Evolutionary conservation across 225 moss, liverwort and hornwort species (phyloP).

Genomic region (Physcomitrellopsis africana): DNA sequence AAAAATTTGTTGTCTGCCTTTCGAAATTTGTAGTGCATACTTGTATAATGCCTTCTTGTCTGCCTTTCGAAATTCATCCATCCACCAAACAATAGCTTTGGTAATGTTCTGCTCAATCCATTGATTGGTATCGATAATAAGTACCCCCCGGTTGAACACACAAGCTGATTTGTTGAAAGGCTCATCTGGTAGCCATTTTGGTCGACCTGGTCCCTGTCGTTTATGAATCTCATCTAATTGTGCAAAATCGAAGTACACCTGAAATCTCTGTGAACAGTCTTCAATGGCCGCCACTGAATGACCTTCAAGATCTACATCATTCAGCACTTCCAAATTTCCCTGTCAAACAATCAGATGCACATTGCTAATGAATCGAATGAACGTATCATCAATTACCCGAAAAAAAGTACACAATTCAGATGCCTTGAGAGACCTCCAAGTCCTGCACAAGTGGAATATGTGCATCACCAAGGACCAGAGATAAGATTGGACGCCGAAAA

Average conservation of each 20-base stretch:
- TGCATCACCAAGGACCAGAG: neutral
- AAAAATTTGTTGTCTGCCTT: constrained; percentile 45
- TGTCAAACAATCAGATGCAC: constrained; percentile 32
- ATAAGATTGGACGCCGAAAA: neutral
- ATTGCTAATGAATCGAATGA: constrained; percentile 1
- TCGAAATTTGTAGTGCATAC: constrained; percentile 46
- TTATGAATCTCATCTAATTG: constrained; percentile 67
- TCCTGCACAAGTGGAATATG: neutral
- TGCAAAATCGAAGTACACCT: constrained; percentile 77
- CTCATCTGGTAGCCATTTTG: constrained; percentile 62
- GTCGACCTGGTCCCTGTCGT: constrained; percentile 42
- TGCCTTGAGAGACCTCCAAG: too few relatives aligned
- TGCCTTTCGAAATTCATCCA: constrained; percentile 72
- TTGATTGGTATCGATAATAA: constrained; percentile 66
- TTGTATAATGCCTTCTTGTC: constrained; percentile 37
- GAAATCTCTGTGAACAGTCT: constrained; percentile 86
- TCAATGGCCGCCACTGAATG: constrained; percentile 82
- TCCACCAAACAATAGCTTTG: constrained; percentile 87
- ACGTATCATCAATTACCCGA: neutral
- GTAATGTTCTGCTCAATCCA: constrained; percentile 81
- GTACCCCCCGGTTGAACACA: constrained; percentile 83
- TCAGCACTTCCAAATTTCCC: constrained; percentile 83
- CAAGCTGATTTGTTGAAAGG: constrained; percentile 67
- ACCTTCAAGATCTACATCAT: constrained; percentile 62
- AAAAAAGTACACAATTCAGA: too few relatives aligned